phyloP scores from a whole-genome alignment of 192 early-diverging fungal species.

The Rhizophlyctis rosea region DNA sequence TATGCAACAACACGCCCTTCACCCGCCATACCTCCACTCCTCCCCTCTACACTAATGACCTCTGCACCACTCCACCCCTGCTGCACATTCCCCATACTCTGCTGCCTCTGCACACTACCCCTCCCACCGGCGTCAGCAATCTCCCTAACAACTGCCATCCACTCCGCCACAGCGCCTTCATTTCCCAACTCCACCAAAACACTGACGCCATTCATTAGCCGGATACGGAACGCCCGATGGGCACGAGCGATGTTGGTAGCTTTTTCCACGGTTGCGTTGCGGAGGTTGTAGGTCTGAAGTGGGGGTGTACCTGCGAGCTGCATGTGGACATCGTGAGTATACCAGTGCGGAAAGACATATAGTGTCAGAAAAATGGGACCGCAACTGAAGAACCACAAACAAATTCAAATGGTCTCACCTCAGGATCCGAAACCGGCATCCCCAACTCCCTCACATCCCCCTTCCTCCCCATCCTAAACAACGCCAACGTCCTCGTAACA shows the following conservation, averaged over 20 bases:
- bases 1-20: too few relatives aligned
- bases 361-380: neutral
- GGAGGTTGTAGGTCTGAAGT: neutral
- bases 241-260: neutral
- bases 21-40: too few relatives aligned
- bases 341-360: neutral
- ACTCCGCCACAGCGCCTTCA: neutral
- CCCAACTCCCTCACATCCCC: neutral
- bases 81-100: too few relatives aligned
- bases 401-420: neutral
- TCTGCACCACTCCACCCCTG: too few relatives aligned
- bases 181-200: neutral
- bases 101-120: too few relatives aligned
- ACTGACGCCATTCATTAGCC: neutral
- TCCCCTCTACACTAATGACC: too few relatives aligned
- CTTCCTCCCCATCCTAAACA: too few relatives aligned
- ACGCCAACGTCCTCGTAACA: neutral
- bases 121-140: neutral
- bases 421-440: neutral
- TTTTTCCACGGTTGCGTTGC: neutral
- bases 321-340: neutral
- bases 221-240: conserved; percentile 1
- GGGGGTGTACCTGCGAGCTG: neutral
- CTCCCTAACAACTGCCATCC: neutral
- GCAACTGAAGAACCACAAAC: neutral